These are phyloP conservation scores for Ogataea paraovalis DNA, from an alignment of 805 yeast genomes.

Conservation along the genomic window DNA sequence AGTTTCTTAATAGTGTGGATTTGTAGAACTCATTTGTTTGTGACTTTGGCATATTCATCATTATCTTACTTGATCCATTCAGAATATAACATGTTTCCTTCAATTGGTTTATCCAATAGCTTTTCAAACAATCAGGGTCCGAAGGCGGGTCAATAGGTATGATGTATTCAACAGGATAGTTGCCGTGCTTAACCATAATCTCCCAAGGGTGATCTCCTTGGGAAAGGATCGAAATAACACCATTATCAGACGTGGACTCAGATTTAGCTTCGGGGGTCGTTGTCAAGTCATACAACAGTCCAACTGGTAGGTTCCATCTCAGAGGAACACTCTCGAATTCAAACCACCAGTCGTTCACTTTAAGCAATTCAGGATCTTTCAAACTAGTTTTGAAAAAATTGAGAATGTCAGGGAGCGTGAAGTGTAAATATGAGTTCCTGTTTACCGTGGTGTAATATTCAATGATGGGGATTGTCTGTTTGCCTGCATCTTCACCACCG, in stretches of 20 bases:
- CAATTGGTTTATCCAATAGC: slow-evolving; percentile 69
- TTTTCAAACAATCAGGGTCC: slow-evolving; percentile 32
- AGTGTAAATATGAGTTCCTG: slow-evolving; percentile 53
- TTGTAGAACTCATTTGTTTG: slow-evolving; percentile 59
- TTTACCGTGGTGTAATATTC: slow-evolving; percentile 21
- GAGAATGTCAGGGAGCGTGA: slow-evolving; percentile 35
- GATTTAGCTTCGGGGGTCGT: slow-evolving; percentile 3
- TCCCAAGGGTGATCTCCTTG: slow-evolving; percentile 37
- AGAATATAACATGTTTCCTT: slow-evolving; percentile 78
- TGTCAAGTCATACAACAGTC: slow-evolving; percentile 52
- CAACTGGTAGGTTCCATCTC: slow-evolving; percentile 76
- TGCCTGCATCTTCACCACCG: slow-evolving; percentile 17
- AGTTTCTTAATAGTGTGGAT: slow-evolving; percentile 29
- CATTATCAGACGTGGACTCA: slow-evolving; percentile 10
- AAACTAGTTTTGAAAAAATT: slow-evolving; percentile 34
- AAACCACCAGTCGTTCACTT: slow-evolving; percentile 51
- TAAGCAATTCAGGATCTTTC: slow-evolving; percentile 18
- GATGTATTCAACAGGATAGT: slow-evolving; percentile 42
- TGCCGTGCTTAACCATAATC: slow-evolving; percentile 37
- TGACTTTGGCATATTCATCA: slow-evolving; percentile 70
- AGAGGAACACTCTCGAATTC: slow-evolving; percentile 62
- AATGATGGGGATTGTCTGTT: neutral
- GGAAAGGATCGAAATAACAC: neutral
- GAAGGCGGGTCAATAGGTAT: slow-evolving; percentile 31
- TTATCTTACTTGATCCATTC: slow-evolving; percentile 71